Base-by-base conservation (phyloP, 805 yeast genomes). In the Torulaspora microellipsoides region DNA sequence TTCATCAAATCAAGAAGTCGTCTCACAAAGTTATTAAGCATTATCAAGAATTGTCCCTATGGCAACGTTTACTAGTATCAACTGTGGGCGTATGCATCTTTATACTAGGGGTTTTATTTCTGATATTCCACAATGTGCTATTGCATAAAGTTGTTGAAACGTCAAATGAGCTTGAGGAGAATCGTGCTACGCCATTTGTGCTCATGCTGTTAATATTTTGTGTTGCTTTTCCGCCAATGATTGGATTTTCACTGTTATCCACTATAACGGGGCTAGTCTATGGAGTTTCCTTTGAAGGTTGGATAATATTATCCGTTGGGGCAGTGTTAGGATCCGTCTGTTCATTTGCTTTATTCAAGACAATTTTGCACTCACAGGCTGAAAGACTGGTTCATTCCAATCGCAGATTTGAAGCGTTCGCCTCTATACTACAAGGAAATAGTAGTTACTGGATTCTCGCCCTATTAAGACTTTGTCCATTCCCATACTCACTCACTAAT, bases 401-500 rank as follows among this genome's bases (percentile, higher is more conserved):
- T 59, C 77, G 76, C 43, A 79, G 76, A 47, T 78, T 93, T 51
- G 75, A 81, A 51, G 87, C 95, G 0, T 76, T 93, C 49, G 75
- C 86, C 0, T 79, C 81, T 42, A 84, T 87, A 4, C 63, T 91
- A 46, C 79, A 75, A 52, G 95, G 87, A 45, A 76, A 78, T 43
- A 82, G 83, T 52, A 77, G 80, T 45, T 74, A 89, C 45, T 61
- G 80, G 50, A 65, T 93, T 17, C 64, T 91, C 41, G 76, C 84
- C 40, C 69, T 91, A 58, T 74, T 91, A 25, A 71, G 97, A 43
- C 64, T 91, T 45, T 88, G 96, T 54, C 99, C 99, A 0, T 75
- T 91, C 55, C 98, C 98, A 0, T 93, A 89, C 60, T 88, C 96
- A 2, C 68, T 91, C 27, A 83, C 93, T 0, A 91, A 91, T 57